phyloP scores from a whole-genome alignment of 176 grass and related monocot genomes.

The Thinopyrum elongatum region DNA sequence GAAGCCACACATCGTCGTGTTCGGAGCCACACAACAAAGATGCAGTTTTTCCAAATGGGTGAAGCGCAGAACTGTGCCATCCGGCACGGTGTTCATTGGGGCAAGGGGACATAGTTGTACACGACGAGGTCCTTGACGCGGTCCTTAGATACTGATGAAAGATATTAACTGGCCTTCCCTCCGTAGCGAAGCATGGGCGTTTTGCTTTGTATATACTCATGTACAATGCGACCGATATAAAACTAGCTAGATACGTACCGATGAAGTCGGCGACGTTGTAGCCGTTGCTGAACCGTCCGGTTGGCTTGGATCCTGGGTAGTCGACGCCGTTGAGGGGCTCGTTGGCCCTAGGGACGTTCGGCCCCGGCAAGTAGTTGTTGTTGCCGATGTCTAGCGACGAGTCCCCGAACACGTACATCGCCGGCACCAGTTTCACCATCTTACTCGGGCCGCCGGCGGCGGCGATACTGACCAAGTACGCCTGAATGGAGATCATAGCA shows the following conservation, averaged over 20 bases:
- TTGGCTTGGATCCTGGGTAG: constrained; percentile 26
- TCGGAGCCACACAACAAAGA: no score
- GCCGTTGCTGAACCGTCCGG: constrained; percentile 69
- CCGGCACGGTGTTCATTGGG: no score
- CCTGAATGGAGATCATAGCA: not conserved
- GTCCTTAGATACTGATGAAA: no score
- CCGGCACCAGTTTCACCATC: not conserved
- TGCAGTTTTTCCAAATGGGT: no score
- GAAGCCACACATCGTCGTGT: no score
- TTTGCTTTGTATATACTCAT: no score
- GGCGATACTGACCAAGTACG: not conserved
- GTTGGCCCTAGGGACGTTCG: constrained; percentile 23
- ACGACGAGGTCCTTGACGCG: no score
- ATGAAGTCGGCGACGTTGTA: no score
- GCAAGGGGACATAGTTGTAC: no score
- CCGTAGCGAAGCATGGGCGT: no score
- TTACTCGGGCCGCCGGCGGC: not conserved
- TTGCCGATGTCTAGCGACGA: constrained; percentile 46
- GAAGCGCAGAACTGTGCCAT: no score
- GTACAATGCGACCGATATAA: not conserved
- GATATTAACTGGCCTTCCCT: not conserved
- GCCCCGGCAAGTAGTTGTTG: constrained; percentile 42
- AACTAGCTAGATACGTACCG: not conserved
- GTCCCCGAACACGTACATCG: constrained; percentile 45
- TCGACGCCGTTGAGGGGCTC: constrained; percentile 42